Evolutionary conservation across 78 protist genomes (phyloP).

Genomic region (Polysphondylium violaceum): DNA sequence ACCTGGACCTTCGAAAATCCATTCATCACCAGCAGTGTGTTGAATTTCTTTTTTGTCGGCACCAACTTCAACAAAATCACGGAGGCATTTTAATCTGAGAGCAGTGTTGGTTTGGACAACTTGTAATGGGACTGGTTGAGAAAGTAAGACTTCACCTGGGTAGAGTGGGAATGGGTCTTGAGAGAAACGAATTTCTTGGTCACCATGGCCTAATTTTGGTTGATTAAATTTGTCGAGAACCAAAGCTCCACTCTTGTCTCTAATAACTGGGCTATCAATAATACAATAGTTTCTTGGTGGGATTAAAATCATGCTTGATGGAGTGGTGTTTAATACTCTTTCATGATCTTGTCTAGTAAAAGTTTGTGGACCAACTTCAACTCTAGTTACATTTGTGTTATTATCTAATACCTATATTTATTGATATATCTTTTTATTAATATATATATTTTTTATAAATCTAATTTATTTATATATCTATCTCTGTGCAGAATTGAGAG

Average conservation of each 20-base stretch:
- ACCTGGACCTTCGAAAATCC: constrained; percentile 91
- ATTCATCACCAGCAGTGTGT: constrained; percentile 90
- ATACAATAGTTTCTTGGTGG: constrained; percentile 92
- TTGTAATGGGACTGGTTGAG: constrained; percentile 62
- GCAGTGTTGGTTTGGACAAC: constrained; percentile 86
- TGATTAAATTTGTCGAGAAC: constrained; percentile 79
- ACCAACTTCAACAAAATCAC: constrained; percentile 83
- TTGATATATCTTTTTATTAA: background rate
- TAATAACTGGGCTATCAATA: constrained; percentile 85
- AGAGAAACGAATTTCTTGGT: constrained; percentile 89
- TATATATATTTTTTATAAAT: background rate
- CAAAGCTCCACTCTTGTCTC: constrained; percentile 43
- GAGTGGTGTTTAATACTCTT: constrained; percentile 56
- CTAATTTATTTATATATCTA: background rate
- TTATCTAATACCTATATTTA: constrained; percentile 79
- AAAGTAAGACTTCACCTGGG: constrained; percentile 91
- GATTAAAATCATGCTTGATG: constrained; percentile 84
- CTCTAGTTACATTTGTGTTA: constrained; percentile 88
- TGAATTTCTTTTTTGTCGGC: constrained; percentile 44
- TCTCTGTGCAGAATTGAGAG: background rate
- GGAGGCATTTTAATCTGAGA: constrained; percentile 84
- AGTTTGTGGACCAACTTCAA: constrained; percentile 91
- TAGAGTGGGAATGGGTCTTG: constrained; percentile 92
- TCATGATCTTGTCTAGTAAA: constrained; percentile 91
- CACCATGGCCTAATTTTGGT: constrained; percentile 86